phyloP scores from a whole-genome alignment of 495 filamentous ascomycete species.

The Melanomma pulvis-pyrius region DNA sequence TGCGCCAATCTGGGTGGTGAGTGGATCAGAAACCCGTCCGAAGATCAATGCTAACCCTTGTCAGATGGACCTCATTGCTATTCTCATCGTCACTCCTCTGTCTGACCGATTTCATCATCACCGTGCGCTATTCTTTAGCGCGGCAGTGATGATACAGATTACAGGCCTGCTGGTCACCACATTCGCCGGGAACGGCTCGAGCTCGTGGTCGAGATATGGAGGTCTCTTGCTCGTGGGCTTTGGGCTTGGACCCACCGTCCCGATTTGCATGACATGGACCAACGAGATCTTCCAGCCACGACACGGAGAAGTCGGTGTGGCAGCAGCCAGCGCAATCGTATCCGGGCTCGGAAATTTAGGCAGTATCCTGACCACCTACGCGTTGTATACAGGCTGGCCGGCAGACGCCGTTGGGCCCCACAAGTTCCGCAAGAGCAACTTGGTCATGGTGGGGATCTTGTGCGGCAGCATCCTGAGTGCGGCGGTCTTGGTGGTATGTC shows the following conservation, averaged over 20 bases:
- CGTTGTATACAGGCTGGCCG: constrained; percentile 83
- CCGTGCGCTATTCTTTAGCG: constrained; percentile 80
- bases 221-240: constrained; percentile 90
- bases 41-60: constrained; percentile 4
- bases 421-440: constrained; percentile 80
- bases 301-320: constrained; percentile 88
- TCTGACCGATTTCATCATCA: constrained; percentile 84
- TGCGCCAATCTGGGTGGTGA: constrained; percentile 88
- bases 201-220: constrained; percentile 83
- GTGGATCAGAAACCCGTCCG: constrained; percentile 36
- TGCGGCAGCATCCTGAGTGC: constrained; percentile 74
- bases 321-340: constrained; percentile 83
- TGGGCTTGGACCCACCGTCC: constrained; percentile 87
- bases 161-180: constrained; percentile 77
- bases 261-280: constrained; percentile 92
- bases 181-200: constrained; percentile 63
- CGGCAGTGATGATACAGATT: constrained; percentile 76
- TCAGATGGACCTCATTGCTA: constrained; percentile 84
- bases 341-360: constrained; percentile 85
- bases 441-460: constrained; percentile 86
- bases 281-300: constrained; percentile 86
- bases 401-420: constrained; percentile 69
- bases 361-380: constrained; percentile 84
- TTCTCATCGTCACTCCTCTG: constrained; percentile 80
- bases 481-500: constrained; percentile 64